Percentiles rank a stretch among this genome's conserved stretches.
These are phyloP conservation scores for Aspergillus cavernicola DNA, from an alignment of 495 filamentous ascomycete species.

Conservation along the genomic window DNA sequence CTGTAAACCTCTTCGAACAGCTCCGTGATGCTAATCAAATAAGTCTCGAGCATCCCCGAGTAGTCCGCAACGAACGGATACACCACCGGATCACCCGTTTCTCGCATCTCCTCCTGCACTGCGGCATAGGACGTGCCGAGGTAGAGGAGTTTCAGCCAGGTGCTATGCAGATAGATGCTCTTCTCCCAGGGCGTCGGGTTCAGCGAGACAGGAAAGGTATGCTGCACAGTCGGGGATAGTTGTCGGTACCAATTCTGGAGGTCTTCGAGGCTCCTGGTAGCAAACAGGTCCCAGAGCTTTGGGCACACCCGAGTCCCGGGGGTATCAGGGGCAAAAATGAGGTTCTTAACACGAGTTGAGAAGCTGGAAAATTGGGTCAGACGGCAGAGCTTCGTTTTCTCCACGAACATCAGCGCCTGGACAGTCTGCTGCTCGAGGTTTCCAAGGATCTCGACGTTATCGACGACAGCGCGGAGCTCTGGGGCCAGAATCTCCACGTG, in stretches of 20 bases:
- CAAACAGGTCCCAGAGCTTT: not conserved
- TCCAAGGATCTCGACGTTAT: slow-evolving; percentile 1
- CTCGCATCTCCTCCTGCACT: not conserved
- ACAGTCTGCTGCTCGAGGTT: not conserved
- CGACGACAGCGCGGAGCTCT: not conserved
- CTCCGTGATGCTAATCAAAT: not conserved
- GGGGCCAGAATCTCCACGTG: not conserved
- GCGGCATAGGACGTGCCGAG: not conserved
- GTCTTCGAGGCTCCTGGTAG: not conserved
- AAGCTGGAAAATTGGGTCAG: not conserved
- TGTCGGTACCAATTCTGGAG: not conserved
- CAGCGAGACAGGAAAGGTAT: not conserved
- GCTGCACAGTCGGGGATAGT: not conserved
- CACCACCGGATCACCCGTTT: not conserved
- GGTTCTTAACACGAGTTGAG: not conserved
- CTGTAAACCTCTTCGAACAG: slow-evolving; percentile 7
- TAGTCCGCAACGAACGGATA: not conserved
- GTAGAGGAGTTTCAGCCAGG: slow-evolving; percentile 7
- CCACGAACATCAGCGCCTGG: slow-evolving; percentile 4
- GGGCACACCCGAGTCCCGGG: not conserved
- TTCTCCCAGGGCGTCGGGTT: not conserved
- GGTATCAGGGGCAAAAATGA: not conserved
- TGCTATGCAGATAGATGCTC: slow-evolving; percentile 7
- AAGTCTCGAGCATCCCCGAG: not conserved
- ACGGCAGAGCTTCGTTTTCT: slow-evolving; percentile 10